A percentile compares a stretch with the other conserved stretches of the same genome.
These are phyloP conservation scores for Aspergillus jensenii DNA, from an alignment of 2,329 filamentous ascomycete species.

Conservation along the genomic window DNA sequence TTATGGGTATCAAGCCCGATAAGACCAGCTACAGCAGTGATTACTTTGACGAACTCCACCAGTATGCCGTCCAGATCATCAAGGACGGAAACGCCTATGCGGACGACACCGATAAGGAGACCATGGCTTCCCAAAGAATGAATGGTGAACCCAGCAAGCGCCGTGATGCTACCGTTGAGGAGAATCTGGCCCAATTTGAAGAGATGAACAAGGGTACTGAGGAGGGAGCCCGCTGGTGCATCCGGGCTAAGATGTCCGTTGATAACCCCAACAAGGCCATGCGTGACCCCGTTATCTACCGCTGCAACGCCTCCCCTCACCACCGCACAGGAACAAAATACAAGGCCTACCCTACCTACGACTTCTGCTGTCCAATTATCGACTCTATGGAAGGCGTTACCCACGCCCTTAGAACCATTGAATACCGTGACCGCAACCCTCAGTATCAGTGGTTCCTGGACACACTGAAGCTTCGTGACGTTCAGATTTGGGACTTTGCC, in stretches of 20 bases:
- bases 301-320: constrained; percentile 72
- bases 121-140: constrained; percentile 81
- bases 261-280: constrained; percentile 94
- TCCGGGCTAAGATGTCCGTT: constrained; percentile 89
- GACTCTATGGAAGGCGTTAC: constrained; percentile 65
- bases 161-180: constrained; percentile 75
- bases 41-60: constrained; percentile 90
- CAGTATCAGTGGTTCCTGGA: constrained; percentile 55
- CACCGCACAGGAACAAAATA: constrained; percentile 64
- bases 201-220: constrained; percentile 88
- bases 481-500: constrained; percentile 54
- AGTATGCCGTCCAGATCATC: constrained; percentile 81
- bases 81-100: constrained; percentile 86
- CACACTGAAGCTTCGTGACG: constrained; percentile 45
- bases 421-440: constrained; percentile 55
- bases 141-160: constrained; percentile 78
- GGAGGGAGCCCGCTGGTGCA: constrained; percentile 81
- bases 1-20: constrained; percentile 92
- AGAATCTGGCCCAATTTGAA: constrained; percentile 81
- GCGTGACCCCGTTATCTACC: constrained; percentile 95
- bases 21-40: constrained; percentile 87
- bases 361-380: constrained; percentile 65
- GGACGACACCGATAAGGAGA: constrained; percentile 88
- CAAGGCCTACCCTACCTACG: constrained; percentile 68
- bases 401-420: constrained; percentile 64